Base-by-base conservation (phyloP, 129 eudicot genomes). In the Gnaphalium uliginosum region DNA sequence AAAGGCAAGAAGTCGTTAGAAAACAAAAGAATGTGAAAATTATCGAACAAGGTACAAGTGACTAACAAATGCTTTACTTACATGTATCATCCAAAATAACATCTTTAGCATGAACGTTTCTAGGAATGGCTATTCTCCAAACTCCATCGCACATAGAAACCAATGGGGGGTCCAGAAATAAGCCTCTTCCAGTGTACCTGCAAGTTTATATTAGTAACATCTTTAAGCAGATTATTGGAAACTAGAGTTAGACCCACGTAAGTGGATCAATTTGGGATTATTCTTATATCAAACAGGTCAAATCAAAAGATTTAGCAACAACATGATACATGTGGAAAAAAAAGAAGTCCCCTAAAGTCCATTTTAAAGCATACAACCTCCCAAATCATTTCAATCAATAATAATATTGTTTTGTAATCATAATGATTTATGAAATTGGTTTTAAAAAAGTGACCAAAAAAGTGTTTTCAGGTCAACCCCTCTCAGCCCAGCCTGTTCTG, bases 121-220 rank as follows among this genome's bases (percentile, higher is more conserved):
- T 81, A 73, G 97, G 98, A 81, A 94, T 69, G 43, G 73, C 64
- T 72, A 94, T 79, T 77, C 82, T 79, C 98, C 98, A 94, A 39
- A 33, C 54, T 68, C 97, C 97, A 56, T 78, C 17, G 15, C 81
- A 24, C 89, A 94, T 72, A 74, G 68, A 81, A 66, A 89, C 96
- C 26, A 87, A 87, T 0, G 97, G 97, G 1, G 96, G 96, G 25
- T 90, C 97, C 25, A 94, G 82, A 81, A 94, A 94, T 78, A 82
- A 50, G 53, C 98, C 98, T 85, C 98, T 83, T 79, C 98, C 98
- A 30, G 84, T 85, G 84, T 94, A 94, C 98, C 98, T 94, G 79
- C 30, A 79, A 64, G 78, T 51, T 73, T 56, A 29, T 6, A n/a
- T 65, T 72, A 33, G 15, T 32, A 71, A 71, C 18, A 69, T 39